Evolutionary conservation across 352 stramenopile genomes (phyloP), one percentile per base, ranked within the genome.

Genomic region (Lagenidium giganteum): DNA sequence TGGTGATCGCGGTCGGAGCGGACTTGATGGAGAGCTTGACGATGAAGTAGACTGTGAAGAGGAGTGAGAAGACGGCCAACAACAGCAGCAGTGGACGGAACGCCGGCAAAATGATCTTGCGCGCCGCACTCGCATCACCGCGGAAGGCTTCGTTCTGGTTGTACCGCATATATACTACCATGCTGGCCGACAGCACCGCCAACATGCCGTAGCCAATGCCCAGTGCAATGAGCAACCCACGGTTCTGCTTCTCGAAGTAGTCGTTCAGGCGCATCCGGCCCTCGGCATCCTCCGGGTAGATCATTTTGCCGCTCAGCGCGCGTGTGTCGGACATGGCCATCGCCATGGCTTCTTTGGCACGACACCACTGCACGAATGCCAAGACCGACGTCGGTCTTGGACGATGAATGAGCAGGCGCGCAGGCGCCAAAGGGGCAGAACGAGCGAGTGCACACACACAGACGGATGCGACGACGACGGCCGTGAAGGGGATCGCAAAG

Each of bases 21-120:
- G 55, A 18, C 1, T 39, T 23, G 3, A 37, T 30, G 4, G 33
- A 14, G 4, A 61, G 32, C 34, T 64, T 63, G 1, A 45, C 43
- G 32, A 54, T 47, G 16, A 73, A 64, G 42, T 59, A 74, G 2
- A 50, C 9, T 8, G 58, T 53, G 61, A 80, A 86, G 0, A 39
- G 23, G 3, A 54, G 61, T 2, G 73, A 67, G 8, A 57, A 49
- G 8, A 14, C 37, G 1, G 54, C 56, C 3, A 89, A 54, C 8
- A 85, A 47, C 70, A 67, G 80, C 8, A 89, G 51, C 28, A 89
- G 49, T 0, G 76, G 76, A 48, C 83, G 73, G 42, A 85, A 89
- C 7, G 73, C 71, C 6, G 76, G 76, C 23, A 87, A 32, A 23
- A 87, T 59, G 31, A 87, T 47, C 47, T 87, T 87, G 29, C 72